phyloP scores from a whole-genome alignment of 164 flowering plant species.

The Saururus chinensis region DNA sequence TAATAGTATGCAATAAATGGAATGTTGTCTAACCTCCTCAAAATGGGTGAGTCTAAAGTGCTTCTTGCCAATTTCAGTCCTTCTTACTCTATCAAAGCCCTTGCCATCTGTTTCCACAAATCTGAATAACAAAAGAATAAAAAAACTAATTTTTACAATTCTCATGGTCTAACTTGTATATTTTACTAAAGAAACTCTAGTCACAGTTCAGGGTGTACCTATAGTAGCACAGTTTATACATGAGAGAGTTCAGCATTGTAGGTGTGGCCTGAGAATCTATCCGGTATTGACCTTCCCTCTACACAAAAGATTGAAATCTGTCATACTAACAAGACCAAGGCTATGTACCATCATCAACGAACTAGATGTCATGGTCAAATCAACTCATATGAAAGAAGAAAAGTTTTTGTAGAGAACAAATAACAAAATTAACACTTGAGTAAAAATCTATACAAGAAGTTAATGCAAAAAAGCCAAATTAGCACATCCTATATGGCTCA shows the following conservation, averaged over 20 bases:
- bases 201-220: constrained; percentile 31
- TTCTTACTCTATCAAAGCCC: constrained; percentile 87
- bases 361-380: no score
- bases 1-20: not conserved
- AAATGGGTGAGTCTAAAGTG: constrained; percentile 86
- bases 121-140: constrained; percentile 21
- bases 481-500: no score
- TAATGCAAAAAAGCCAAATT: no score
- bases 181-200: not conserved
- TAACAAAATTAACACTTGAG: not conserved
- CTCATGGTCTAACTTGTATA: not conserved
- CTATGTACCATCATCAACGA: no score
- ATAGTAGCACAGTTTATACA: constrained; percentile 98
- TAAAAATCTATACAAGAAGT: no score
- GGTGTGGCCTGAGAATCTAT: constrained; percentile 94
- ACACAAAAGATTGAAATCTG: not conserved
- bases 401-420: constrained; percentile 2
- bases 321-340: not conserved
- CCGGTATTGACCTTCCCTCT: constrained; percentile 97
- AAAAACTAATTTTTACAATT: not conserved
- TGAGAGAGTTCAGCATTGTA: constrained; percentile 89
- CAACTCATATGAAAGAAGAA: no score
- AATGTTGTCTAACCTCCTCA: constrained; percentile 60
- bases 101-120: constrained; percentile 96
- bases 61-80: constrained; percentile 95